Percentiles rank a stretch among this genome's conserved stretches.
These are phyloP conservation scores for Senecio squalidus DNA, from an alignment of 140 eudicot genomes.

Conservation along the genomic window DNA sequence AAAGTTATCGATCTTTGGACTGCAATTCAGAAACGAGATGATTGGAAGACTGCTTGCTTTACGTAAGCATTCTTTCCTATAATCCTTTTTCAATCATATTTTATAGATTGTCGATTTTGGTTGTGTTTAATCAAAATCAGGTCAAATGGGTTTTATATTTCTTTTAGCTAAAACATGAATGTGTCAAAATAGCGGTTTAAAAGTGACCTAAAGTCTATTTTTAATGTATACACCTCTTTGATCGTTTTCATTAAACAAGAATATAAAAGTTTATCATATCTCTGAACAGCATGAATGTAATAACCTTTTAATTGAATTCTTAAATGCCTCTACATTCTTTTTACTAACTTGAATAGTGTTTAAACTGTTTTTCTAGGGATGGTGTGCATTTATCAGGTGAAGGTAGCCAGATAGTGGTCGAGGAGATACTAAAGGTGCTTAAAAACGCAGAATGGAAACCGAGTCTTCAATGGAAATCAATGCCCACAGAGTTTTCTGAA, in stretches of 20 bases:
- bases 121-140: background rate
- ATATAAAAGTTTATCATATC: no score
- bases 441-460: conserved; percentile 95
- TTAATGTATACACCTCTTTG: no score
- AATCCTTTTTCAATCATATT: background rate
- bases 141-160: no score
- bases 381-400: conserved; percentile 7
- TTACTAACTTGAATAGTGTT: background rate
- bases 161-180: no score
- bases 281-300: background rate
- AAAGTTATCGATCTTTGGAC: conserved; percentile 85
- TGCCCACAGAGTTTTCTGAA: conserved; percentile 79
- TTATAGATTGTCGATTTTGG: no score
- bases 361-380: background rate
- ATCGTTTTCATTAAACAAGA: background rate
- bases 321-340: no score
- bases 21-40: conserved; percentile 68
- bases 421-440: conserved; percentile 75
- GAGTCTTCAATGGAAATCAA: conserved; percentile 76
- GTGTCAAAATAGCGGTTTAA: no score
- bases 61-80: conserved; percentile 50
- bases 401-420: conserved; percentile 78
- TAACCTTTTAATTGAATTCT: no score
- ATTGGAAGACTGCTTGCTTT: conserved; percentile 76
- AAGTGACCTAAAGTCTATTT: no score